Conservation (phyloP, 768 basidiomycete species). For the Russula brevipes region DNA sequence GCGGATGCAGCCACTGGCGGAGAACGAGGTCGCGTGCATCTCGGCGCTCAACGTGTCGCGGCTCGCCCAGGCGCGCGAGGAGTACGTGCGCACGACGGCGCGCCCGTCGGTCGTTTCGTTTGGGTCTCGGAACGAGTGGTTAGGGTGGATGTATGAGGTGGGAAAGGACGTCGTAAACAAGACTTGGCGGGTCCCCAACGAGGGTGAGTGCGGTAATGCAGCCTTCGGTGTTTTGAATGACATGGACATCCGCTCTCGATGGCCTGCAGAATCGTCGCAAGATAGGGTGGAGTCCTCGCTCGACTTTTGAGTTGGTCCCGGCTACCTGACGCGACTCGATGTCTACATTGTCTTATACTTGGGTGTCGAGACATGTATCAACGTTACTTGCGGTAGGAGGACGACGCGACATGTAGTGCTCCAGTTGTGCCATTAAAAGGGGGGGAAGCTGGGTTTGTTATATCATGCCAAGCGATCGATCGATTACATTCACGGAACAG, state of each 20-base stretch:
- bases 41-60: slow-evolving; percentile 12
- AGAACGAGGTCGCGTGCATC: slow-evolving; percentile 6
- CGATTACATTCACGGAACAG: not conserved
- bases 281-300: too few relatives aligned
- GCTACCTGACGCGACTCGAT: too few relatives aligned
- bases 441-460: not conserved
- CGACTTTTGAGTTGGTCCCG: too few relatives aligned
- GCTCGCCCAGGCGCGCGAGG: slow-evolving; percentile 12
- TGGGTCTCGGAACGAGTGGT: not conserved
- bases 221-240: too few relatives aligned
- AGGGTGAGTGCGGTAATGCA: not conserved
- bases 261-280: too few relatives aligned
- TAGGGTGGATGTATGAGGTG: not conserved
- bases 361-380: too few relatives aligned
- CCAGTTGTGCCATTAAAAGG: too few relatives aligned
- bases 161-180: not conserved
- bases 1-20: slow-evolving; percentile 1
- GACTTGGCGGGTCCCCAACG: slow-evolving; percentile 4
- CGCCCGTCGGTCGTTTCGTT: not conserved
- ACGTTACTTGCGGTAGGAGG: too few relatives aligned
- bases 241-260: too few relatives aligned
- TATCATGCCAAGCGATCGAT: not conserved
- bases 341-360: too few relatives aligned
- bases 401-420: too few relatives aligned
- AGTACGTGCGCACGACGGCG: not conserved